Base-by-base conservation (phyloP, 163 green algal genomes). In the Scenedesmus sp. region DNA sequence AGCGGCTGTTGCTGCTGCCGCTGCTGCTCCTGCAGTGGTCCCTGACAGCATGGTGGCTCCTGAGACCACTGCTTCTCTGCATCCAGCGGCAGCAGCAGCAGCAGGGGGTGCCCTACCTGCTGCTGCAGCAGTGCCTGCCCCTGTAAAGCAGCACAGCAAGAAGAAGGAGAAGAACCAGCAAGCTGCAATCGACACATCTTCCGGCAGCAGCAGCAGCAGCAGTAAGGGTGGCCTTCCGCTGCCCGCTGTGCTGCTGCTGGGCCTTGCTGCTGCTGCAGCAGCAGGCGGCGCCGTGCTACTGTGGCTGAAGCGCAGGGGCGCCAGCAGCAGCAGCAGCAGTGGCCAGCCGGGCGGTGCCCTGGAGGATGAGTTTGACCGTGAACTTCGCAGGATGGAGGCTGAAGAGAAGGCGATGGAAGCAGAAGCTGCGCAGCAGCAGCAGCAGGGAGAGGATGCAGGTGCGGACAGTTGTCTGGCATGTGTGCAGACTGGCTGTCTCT, bases 61-160 rank as follows among this genome's bases (percentile, higher is more conserved):
- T 79, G 70, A 79, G 16, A 87, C 9, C 54, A 87, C 54, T 87
- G 82, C 82, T 87, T 54, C 70, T 16, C 18, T 87, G 56, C 18
- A 87, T 64, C 82, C 59, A 12, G 77, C 46, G 5, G 34, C 76
- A 59, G 76, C 76, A n/a, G 77, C 77, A 85, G 77, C 46, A 8
- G 77, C 7, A 84, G 70, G 7, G 23, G 70, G 23, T 15, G 15
- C 6, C 26, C 6, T n/a, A 23, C 26, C n/a, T 86, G 81, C 46
- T 26, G 54, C 82, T 64, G 52, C 54, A 70, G 82, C n/a, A 60
- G 20, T 8, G 2, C 4, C 56, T 56, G 13, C 4, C 54, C 54
- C 82, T 66, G 82, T 55, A 70, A 52, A 52, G 54, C 52, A 54
- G 52, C 82, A 70, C 54, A 64, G 23, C 26, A 60, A 59, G 57